phyloP scores from a whole-genome alignment of 192 early-diverging fungal species.

The Entomortierella lignicola region DNA sequence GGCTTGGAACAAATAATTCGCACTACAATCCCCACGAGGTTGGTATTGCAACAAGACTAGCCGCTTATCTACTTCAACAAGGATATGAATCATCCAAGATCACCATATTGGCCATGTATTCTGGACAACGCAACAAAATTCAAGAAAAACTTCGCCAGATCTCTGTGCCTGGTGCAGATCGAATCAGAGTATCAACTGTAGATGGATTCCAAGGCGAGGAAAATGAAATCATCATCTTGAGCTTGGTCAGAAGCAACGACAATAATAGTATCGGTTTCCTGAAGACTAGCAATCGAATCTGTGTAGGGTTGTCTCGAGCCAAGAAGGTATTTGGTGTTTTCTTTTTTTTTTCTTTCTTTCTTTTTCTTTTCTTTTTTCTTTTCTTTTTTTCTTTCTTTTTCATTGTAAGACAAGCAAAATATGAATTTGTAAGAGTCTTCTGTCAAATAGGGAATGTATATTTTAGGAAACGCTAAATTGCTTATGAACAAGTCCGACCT shows the following conservation, averaged over 20 bases:
- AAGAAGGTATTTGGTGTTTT: conserved; percentile 50
- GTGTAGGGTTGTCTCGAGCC: conserved; percentile 67
- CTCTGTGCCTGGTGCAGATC: conserved; percentile 17
- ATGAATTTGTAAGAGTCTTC: not conserved
- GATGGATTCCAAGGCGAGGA: conserved; percentile 99
- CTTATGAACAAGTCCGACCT: conserved; percentile 56
- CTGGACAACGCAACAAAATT: conserved; percentile 60
- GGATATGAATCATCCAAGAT: conserved; percentile 35
- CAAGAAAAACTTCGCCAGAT: conserved; percentile 43
- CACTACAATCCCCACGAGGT: conserved; percentile 46
- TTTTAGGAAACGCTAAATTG: conserved; percentile 64
- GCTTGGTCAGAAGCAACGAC: conserved; percentile 91
- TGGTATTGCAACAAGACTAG: conserved; percentile 22
- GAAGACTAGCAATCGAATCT: conserved; percentile 69
- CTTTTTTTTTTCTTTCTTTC: not conserved
- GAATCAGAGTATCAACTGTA: conserved; percentile 91
- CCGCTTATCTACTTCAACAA: conserved; percentile 51
- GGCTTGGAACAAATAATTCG: conserved; percentile 33
- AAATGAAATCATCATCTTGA: conserved; percentile 97
- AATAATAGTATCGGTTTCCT: conserved; percentile 89
- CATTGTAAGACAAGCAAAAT: not conserved
- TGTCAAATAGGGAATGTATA: conserved; percentile 61
- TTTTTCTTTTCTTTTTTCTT: not conserved
- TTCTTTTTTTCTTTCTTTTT: not conserved
- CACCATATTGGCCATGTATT: conserved; percentile 68